Evolutionary conservation across 495 filamentous ascomycete species (phyloP).

Genomic region (Tuber aestivum): DNA sequence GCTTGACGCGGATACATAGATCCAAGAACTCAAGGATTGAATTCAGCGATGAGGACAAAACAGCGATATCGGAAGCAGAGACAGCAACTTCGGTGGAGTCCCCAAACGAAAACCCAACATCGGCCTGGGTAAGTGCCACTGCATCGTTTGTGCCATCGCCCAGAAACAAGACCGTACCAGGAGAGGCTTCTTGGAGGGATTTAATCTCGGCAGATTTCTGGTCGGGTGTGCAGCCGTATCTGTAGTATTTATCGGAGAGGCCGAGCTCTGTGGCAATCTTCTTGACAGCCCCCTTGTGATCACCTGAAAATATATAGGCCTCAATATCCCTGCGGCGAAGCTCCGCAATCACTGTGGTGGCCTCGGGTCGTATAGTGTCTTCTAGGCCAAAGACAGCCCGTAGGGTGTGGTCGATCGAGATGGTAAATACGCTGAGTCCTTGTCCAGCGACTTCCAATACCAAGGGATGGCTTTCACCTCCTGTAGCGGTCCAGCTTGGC

Average conservation of each 20-base stretch:
- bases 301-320: conserved; percentile 64
- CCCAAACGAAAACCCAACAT: conserved; percentile 55
- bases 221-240: conserved; percentile 30
- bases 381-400: conserved; percentile 56
- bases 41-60: conserved; percentile 54
- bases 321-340: conserved; percentile 55
- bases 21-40: conserved; percentile 58
- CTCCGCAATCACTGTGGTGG: conserved; percentile 47
- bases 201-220: conserved; percentile 34
- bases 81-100: conserved; percentile 63
- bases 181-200: conserved; percentile 18
- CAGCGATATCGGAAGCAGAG: conserved; percentile 63
- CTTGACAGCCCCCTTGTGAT: conserved; percentile 57
- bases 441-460: conserved; percentile 48
- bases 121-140: conserved; percentile 64
- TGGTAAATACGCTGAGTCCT: conserved; percentile 58
- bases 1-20: conserved; percentile 52
- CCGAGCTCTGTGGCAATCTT: conserved; percentile 51
- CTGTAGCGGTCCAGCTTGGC: conserved; percentile 51
- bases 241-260: conserved; percentile 45
- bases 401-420: conserved; percentile 52
- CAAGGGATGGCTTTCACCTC: conserved; percentile 40
- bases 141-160: conserved; percentile 83
- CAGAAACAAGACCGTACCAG: conserved; percentile 56
- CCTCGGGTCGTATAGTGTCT: conserved; percentile 57